A percentile compares a stretch with the other conserved stretches of the same genome.
Evolutionary conservation across 768 basidiomycete genomes (phyloP).

Genomic region (Flagelloscypha sp.): DNA sequence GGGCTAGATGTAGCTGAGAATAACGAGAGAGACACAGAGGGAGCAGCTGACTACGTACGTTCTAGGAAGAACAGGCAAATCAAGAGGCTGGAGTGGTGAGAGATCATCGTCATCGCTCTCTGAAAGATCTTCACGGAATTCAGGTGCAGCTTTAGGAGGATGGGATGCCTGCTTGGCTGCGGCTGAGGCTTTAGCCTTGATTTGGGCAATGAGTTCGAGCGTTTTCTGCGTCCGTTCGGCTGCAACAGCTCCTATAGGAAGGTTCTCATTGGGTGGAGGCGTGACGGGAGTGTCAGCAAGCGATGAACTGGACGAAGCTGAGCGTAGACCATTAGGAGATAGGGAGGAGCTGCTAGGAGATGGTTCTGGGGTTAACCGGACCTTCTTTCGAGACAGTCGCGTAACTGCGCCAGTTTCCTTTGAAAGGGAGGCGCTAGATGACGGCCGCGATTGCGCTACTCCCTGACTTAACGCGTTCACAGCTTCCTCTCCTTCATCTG

Average conservation of each 20-base stretch:
- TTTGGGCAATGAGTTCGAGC: slow-evolving; percentile 51
- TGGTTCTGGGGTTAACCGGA: slow-evolving; percentile 7
- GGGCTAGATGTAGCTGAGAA: slow-evolving; percentile 1
- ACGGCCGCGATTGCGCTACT: no score
- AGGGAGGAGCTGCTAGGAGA: slow-evolving; percentile 8
- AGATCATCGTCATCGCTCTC: slow-evolving; percentile 10
- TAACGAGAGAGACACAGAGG: not conserved
- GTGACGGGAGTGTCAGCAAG: slow-evolving; percentile 17
- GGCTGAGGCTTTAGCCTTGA: slow-evolving; percentile 54
- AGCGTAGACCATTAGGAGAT: slow-evolving; percentile 10
- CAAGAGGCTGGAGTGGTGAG: slow-evolving; percentile 2
- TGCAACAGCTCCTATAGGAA: slow-evolving; percentile 22
- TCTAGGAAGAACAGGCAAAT: not conserved
- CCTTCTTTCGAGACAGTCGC: slow-evolving; percentile 6
- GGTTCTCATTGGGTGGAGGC: slow-evolving; percentile 11
- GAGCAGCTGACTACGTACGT: not conserved
- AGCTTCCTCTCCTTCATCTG: no score
- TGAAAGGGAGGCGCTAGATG: no score
- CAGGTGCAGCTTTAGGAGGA: slow-evolving; percentile 4
- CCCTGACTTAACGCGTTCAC: no score
- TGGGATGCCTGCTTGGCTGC: slow-evolving; percentile 15
- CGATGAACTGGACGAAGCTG: slow-evolving; percentile 15
- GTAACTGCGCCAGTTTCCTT: no score
- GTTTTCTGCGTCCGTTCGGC: slow-evolving; percentile 35
- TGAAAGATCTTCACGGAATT: slow-evolving; percentile 4